Evolutionary conservation across 805 yeast species (phyloP), one percentile per base, ranked within the genome.

Genomic region (Starmera caribaea): DNA sequence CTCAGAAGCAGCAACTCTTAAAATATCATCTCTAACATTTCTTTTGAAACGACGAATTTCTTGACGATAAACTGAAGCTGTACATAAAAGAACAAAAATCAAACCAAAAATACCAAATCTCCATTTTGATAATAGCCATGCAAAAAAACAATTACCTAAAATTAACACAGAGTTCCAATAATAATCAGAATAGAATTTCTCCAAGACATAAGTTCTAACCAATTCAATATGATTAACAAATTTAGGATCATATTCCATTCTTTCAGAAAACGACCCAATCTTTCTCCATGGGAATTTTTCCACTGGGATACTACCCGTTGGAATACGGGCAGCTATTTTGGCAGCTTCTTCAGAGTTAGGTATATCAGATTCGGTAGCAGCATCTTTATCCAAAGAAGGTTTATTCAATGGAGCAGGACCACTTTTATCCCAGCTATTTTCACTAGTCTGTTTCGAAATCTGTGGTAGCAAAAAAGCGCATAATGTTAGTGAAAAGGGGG

Each of bases 31-130:
- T 45, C 87, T 69, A 30, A 82, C 65, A 50, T 83, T 75, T 47
- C 86, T 67, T 55, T 78, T 79, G 56, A 83, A 82, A 53, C 95
- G 73, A 53, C 90, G 73, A 49, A 79, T 76, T 58, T 84, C 92
- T 14, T 76, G 64, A 40, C 82, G 69, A 58, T 83, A 84, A 13
- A 80, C 81, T 0, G 89, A 76, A 21, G 77, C 70, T 21, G 83
- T 68, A 42, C 73, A 69, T 32, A 81, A 57, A 39, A 80, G 65
- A 1, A 84, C 80, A 45, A 81, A 63, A 5, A 70, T 62, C 14
- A 83, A 57, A 7, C 83, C 73, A 55, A 82, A 70, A 50, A 84
- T 55, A 4, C 90, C 83, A 32, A 76, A 74, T 1, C 87, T 79
- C 28, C 66, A 44, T 49, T 75, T 68, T 3, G 88, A 87, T 36